Base-by-base conservation (phyloP, 345 rosid species). In the Combretum micranthum region DNA sequence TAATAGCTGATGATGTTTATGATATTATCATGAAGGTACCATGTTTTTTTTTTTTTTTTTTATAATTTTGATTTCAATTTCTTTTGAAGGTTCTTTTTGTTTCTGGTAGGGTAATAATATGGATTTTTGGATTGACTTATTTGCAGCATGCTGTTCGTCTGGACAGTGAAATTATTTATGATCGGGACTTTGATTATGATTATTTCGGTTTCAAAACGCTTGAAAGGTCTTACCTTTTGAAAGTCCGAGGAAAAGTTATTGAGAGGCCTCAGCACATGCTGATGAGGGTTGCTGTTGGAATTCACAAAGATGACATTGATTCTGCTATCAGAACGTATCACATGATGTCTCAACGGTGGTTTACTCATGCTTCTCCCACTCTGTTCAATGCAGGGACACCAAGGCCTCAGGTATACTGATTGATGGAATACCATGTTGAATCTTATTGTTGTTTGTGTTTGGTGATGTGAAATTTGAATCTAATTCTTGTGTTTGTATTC, bases 311-410 rank as follows among this genome's bases (percentile, higher is more conserved):
- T 63, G 89, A 87, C 56, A 72, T 85, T 64, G 96, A 85, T 56
- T 84, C 93, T 53, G 84, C 53, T 3, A 71, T 90, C 68, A 72
- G 67, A 67, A 87, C 97, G 15, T 90, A 90, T 66, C 97, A 87
- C 63, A 69, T 85, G 78, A 90, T 90, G 96, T 87, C 96, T 59
- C 97, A 90, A 39, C 67, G 97, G 44, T 87, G 93, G 97, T 90
- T 90, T 71, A 90, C 96, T 62, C 97, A 87, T 82, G 97, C 97
- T 47, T 85, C 96, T 55, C 96, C 97, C 44, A 90, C 96, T 13
- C 94, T 90, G 59, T 90, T 87, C 67, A 90, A 90, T 65, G 88
- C 88, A 11, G 96, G 98, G 50, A 91, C 96, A 14, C 96, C 94
- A 50, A 87, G 87, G 72, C 86, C 96, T 15, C 97, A 87, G 60